Conservation (phyloP, 495 filamentous ascomycete genomes). For the Hapsidospora chrysogenum region DNA sequence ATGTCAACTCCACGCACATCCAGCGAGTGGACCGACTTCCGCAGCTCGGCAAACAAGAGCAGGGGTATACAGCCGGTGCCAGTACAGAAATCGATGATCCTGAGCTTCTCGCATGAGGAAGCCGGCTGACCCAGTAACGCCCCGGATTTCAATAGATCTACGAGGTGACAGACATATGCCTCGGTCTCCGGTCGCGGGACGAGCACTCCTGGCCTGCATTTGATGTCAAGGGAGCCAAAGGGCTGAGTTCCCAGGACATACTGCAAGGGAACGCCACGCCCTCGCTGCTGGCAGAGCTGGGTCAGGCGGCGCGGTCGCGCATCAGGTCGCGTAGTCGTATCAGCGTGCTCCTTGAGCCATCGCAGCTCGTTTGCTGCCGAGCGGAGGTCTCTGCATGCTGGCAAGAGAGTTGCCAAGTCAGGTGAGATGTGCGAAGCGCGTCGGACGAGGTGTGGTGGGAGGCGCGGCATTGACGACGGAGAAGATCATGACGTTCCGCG, state of each 20-base stretch:
- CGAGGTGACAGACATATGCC: slow-evolving; percentile 42
- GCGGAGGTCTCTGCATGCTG: slow-evolving; percentile 44
- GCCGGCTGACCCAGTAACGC: neutral
- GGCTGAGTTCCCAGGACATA: slow-evolving; percentile 82
- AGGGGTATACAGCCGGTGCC: slow-evolving; percentile 86
- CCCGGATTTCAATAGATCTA: slow-evolving; percentile 18
- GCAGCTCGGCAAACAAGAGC: slow-evolving; percentile 43
- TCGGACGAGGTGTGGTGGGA: slow-evolving; percentile 41
- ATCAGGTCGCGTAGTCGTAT: neutral
- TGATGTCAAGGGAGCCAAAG: slow-evolving; percentile 71
- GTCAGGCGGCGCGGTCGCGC: slow-evolving; percentile 5
- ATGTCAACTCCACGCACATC: slow-evolving; percentile 38
- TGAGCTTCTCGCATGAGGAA: slow-evolving; percentile 16
- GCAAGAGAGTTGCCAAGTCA: slow-evolving; percentile 50
- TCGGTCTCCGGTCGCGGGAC: slow-evolving; percentile 80
- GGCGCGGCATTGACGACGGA: slow-evolving; percentile 69
- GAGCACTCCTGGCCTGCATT: slow-evolving; percentile 56
- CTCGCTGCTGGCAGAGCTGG: slow-evolving; percentile 38
- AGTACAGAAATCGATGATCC: slow-evolving; percentile 71
- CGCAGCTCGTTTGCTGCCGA: slow-evolving; percentile 66
- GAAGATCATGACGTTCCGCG: no score
- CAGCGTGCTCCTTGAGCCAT: slow-evolving; percentile 61
- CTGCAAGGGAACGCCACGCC: slow-evolving; percentile 59
- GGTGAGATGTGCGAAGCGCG: slow-evolving; percentile 36
- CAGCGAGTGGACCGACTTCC: slow-evolving; percentile 6